These are phyloP conservation scores for Choricystis sp. DNA, from an alignment of 139 green algal species.

Conservation along the genomic window DNA sequence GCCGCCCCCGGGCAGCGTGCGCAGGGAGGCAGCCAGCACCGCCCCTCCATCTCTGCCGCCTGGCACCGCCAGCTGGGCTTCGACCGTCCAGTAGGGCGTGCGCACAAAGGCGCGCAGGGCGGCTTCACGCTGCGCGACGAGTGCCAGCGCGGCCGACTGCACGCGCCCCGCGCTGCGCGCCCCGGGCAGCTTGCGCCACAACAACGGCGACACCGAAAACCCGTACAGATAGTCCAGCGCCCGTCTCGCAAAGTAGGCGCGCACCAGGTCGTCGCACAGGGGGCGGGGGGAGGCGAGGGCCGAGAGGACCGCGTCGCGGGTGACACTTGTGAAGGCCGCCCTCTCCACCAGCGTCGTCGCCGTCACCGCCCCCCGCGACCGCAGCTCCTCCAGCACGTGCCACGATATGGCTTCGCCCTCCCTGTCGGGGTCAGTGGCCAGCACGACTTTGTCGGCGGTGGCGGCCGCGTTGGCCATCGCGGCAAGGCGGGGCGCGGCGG, in stretches of 20 bases:
- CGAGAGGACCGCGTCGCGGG: constrained; percentile 43
- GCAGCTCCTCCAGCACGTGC: constrained; percentile 71
- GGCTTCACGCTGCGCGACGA: constrained; percentile 69
- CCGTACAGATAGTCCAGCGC: constrained; percentile 88
- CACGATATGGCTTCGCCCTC: constrained; percentile 94
- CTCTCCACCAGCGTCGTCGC: constrained; percentile 11
- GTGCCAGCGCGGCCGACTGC: constrained; percentile 73
- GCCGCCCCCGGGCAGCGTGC: constrained; percentile 22
- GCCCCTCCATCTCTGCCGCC: neutral
- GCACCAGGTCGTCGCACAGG: constrained; percentile 50
- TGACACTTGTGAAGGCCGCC: constrained; percentile 72
- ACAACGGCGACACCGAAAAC: constrained; percentile 69
- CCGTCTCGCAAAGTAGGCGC: constrained; percentile 75
- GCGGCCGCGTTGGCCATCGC: constrained; percentile 17
- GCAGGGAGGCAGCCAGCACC: constrained; percentile 9
- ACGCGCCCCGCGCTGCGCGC: constrained; percentile 50
- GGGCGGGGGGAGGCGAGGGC: constrained; percentile 44
- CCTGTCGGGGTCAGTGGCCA: constrained; percentile 89
- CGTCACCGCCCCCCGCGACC: constrained; percentile 11
- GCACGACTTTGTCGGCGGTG: constrained; percentile 29
- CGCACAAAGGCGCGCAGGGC: constrained; percentile 43
- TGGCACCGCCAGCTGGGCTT: constrained; percentile 6
- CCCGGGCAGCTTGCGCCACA: constrained; percentile 79
- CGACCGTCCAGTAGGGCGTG: constrained; percentile 48
- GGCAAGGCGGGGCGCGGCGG: constrained; percentile 9